Conservation (phyloP, 345 rosid genomes). For the Citrus inodora region DNA sequence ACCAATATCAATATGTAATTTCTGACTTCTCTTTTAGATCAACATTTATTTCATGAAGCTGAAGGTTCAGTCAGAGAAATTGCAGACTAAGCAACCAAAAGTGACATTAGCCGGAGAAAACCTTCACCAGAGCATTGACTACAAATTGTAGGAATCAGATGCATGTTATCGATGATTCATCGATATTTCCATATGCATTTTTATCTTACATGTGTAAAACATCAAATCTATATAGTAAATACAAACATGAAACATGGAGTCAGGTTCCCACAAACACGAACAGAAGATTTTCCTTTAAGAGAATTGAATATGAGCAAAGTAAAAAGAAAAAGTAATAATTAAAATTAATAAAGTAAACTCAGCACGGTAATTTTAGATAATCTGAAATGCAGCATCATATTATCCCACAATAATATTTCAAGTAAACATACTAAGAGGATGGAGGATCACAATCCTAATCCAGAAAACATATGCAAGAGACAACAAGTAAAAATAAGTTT, state of each 20-base stretch:
- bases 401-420: not conserved
- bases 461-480: not conserved
- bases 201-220: not conserved
- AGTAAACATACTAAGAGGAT: not conserved
- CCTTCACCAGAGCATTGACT: not conserved
- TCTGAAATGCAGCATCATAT: not conserved
- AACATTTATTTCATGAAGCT: not conserved
- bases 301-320: not conserved
- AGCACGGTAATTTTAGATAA: not conserved
- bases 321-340: not conserved
- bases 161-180: not conserved
- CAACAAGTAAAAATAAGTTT: not conserved
- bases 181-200: not conserved
- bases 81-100: not conserved
- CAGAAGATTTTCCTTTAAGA: not conserved
- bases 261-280: not conserved
- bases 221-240: not conserved
- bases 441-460: not conserved
- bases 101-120: not conserved
- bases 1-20: not conserved
- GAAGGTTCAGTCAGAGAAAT: not conserved
- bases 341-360: not conserved
- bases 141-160: not conserved
- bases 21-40: not conserved
- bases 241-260: not conserved